Conservation (phyloP, 164 flowering plant genomes). For the Piper longum region DNA sequence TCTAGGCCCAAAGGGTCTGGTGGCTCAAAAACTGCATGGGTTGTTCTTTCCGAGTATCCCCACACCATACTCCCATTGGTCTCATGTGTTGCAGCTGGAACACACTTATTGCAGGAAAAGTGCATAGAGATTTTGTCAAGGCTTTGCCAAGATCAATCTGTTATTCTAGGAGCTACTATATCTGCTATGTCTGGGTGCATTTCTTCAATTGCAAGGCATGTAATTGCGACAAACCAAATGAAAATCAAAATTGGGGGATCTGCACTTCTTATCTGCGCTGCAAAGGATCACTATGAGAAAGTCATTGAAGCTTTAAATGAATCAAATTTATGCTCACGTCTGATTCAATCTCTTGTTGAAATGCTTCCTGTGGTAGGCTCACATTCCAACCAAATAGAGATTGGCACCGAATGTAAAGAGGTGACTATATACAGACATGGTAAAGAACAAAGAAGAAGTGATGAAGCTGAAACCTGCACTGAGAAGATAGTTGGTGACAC, state of each 20-base stretch:
- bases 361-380: constrained; percentile 31
- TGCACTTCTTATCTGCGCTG: constrained; percentile 84
- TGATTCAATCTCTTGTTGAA: constrained; percentile 76
- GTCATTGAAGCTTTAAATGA: constrained; percentile 56
- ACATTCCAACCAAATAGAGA: constrained; percentile 15
- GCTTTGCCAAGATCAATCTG: constrained; percentile 59
- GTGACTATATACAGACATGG: constrained; percentile 48
- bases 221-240: constrained; percentile 37
- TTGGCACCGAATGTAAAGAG: constrained; percentile 16
- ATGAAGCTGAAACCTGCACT: constrained; percentile 27
- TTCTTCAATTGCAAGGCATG: constrained; percentile 59
- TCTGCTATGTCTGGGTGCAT: constrained; percentile 49
- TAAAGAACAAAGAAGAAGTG: constrained; percentile 25
- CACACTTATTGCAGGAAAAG: constrained; percentile 73
- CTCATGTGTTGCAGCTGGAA: constrained; percentile 49
- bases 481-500: constrained; percentile 45
- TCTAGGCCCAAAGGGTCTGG: constrained; percentile 50
- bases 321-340: constrained; percentile 33
- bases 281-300: constrained; percentile 59
- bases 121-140: constrained; percentile 76
- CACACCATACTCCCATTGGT: constrained; percentile 62
- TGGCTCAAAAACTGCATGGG: constrained; percentile 78
- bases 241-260: constrained; percentile 79
- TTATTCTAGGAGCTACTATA: constrained; percentile 50
- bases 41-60: constrained; percentile 69